phyloP scores from a whole-genome alignment of 352 stramenopile genomes.

The Phytophthora hibernalis region DNA sequence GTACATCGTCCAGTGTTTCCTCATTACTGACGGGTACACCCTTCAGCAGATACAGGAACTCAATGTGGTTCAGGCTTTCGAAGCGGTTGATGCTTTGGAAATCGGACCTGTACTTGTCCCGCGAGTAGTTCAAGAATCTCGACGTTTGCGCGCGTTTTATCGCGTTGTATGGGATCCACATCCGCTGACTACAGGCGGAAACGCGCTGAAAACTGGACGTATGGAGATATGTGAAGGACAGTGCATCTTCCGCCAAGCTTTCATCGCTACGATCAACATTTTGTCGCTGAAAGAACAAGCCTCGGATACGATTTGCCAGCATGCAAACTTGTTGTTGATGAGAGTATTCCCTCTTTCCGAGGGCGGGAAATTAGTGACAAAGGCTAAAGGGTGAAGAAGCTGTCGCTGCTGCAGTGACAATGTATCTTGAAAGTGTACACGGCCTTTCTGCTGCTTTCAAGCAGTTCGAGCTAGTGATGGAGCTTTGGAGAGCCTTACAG shows the following conservation, averaged over 20 bases:
- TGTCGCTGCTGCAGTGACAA: slow-evolving; percentile 51
- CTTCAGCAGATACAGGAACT: slow-evolving; percentile 13
- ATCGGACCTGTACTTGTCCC: slow-evolving; percentile 23
- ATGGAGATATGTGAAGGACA: slow-evolving; percentile 19
- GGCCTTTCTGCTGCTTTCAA: slow-evolving; percentile 18
- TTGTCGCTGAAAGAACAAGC: slow-evolving; percentile 1
- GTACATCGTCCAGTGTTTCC: slow-evolving; percentile 37
- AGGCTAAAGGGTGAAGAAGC: slow-evolving; percentile 39
- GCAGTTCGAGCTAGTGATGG: slow-evolving; percentile 42
- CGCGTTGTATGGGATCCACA: slow-evolving; percentile 20
- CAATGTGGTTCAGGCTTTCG: slow-evolving; percentile 33
- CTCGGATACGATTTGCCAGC: neutral
- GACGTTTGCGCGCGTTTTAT: slow-evolving; percentile 19
- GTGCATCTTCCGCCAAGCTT: slow-evolving; percentile 29
- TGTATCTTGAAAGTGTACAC: slow-evolving; percentile 46
- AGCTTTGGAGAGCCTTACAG: slow-evolving; percentile 49
- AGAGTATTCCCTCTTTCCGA: slow-evolving; percentile 39
- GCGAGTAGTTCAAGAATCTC: slow-evolving; percentile 31
- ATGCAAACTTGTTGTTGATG: slow-evolving; percentile 14
- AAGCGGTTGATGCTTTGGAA: slow-evolving; percentile 27
- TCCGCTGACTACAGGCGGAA: slow-evolving; percentile 2
- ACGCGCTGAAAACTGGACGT: neutral
- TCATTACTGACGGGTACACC: slow-evolving; percentile 43
- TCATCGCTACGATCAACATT: slow-evolving; percentile 3
- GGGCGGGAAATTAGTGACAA: slow-evolving; percentile 35